Base-by-base conservation (phyloP, 768 basidiomycete species). In the Candolleomyces eurysporus region DNA sequence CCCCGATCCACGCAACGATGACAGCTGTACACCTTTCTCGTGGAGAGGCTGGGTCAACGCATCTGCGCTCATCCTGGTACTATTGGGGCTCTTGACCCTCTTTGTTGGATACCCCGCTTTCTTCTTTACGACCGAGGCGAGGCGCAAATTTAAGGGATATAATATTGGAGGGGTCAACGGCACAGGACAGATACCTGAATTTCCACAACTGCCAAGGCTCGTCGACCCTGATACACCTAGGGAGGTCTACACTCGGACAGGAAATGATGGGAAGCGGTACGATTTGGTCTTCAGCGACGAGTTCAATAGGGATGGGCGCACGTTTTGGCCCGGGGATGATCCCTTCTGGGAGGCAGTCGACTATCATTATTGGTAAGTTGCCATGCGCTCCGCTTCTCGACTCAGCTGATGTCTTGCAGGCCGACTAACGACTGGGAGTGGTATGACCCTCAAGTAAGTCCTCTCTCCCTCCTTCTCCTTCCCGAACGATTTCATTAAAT, bases 91-190 rank as follows among this genome's bases (percentile, higher is more conserved):
- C 57, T 73, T 96, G 63, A 83, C 81, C 11, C 82, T 97, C 17
- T 97, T 96, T 66, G 89, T 87, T n/a, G 93, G 90, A 16, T 96
- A 91, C 67, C 95, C 95, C 9, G 87, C 96, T 69, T 85, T 92
- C 61, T 75, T 80, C 53, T 84, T 81, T 64, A 84, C 71, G 61
- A 72, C 71, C 39, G 72, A 73, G 55, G 67, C 66, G 3, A 49
- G 64, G 17, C 57, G 68, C 9, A 31, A 2, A 67, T 72, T 13
- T 56, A 73, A 36, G 19, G 89, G 89, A 5, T 94, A 86, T 74
- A 94, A 94, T 70, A 76, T 95, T 22, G 94, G 94, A 22, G 90
- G 90, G 2, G 86, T 91, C 67, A 97, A 98, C 68, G 83, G 76
- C 13, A 80, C 90, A 0, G 96, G 95, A 2, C 94, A 96, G 73